Percentiles rank a stretch among this genome's conserved stretches.
These are phyloP conservation scores for Cladosporium sp. DNA, from an alignment of 2,329 filamentous ascomycete species.

Conservation along the genomic window DNA sequence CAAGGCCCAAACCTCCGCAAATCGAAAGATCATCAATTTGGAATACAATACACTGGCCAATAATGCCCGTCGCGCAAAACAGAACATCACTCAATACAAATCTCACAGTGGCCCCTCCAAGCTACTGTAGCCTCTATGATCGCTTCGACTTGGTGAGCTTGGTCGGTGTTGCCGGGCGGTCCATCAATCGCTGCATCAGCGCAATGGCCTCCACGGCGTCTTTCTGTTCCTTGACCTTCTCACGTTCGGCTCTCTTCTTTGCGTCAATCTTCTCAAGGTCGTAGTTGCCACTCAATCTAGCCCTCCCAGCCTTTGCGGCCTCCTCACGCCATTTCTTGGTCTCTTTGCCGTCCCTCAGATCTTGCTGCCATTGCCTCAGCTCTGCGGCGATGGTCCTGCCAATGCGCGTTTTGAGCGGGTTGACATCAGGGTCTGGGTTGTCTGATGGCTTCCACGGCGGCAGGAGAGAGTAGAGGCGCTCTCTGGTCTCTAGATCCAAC, in stretches of 20 bases:
- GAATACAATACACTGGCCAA: no score
- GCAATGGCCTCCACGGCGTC: no score
- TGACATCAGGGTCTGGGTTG: constrained; percentile 35
- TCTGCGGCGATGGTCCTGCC: constrained; percentile 49
- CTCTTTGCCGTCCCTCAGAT: constrained; percentile 53
- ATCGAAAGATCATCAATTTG: background rate
- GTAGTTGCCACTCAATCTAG: constrained; percentile 45
- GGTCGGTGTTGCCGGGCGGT: no score
- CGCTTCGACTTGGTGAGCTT: no score
- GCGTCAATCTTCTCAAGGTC: no score
- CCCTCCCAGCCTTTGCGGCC: constrained; percentile 50
- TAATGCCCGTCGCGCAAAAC: background rate
- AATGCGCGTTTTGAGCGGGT: constrained; percentile 37
- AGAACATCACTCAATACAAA: background rate
- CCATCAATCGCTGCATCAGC: no score
- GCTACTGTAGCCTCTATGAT: no score
- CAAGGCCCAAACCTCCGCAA: background rate
- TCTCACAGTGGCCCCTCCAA: no score
- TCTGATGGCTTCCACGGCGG: constrained; percentile 21
- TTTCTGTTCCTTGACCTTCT: no score
- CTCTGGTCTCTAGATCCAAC: constrained; percentile 21
- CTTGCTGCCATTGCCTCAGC: constrained; percentile 52
- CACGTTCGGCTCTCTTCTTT: no score
- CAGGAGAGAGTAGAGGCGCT: constrained; percentile 27
- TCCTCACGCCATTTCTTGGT: constrained; percentile 55